Conservation (phyloP, 192 early-diverging fungal genomes). For the Podila horticola region DNA sequence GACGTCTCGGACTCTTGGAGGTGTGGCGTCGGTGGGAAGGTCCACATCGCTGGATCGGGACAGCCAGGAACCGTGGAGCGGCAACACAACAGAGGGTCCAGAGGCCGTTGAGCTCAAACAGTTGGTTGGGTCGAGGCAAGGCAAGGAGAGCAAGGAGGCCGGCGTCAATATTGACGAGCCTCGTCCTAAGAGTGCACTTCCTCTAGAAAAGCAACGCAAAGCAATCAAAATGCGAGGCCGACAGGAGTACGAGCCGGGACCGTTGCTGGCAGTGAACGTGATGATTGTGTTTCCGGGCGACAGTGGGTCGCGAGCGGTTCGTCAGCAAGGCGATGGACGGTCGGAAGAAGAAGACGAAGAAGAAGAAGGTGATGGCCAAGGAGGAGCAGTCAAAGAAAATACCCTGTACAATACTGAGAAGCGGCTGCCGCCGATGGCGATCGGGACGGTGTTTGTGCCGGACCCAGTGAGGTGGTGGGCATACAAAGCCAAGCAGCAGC, state of each 20-base stretch:
- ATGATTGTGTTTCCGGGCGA: slow-evolving; percentile 47
- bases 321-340: slow-evolving; percentile 27
- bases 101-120: not conserved
- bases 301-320: not conserved
- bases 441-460: slow-evolving; percentile 6
- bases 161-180: not conserved
- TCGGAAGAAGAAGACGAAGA: not conserved
- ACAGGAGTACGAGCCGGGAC: slow-evolving; percentile 42
- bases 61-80: not conserved
- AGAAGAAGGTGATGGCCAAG: not conserved
- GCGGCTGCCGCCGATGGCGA: slow-evolving; percentile 4
- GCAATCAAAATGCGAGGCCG: slow-evolving; percentile 3
- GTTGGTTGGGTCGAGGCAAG: not conserved
- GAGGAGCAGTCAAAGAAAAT: slow-evolving; percentile 3
- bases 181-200: no score
- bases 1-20: slow-evolving; percentile 11
- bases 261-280: slow-evolving; percentile 40
- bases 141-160: not conserved
- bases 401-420: slow-evolving; percentile 36
- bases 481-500: slow-evolving; percentile 3
- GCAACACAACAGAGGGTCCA: not conserved
- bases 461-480: slow-evolving; percentile 1
- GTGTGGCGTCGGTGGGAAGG: not conserved
- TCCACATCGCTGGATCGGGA: not conserved
- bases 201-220: not conserved